These are phyloP conservation scores for Ambrosiella xylebori DNA, from an alignment of 2,329 filamentous ascomycete species.

Conservation along the genomic window DNA sequence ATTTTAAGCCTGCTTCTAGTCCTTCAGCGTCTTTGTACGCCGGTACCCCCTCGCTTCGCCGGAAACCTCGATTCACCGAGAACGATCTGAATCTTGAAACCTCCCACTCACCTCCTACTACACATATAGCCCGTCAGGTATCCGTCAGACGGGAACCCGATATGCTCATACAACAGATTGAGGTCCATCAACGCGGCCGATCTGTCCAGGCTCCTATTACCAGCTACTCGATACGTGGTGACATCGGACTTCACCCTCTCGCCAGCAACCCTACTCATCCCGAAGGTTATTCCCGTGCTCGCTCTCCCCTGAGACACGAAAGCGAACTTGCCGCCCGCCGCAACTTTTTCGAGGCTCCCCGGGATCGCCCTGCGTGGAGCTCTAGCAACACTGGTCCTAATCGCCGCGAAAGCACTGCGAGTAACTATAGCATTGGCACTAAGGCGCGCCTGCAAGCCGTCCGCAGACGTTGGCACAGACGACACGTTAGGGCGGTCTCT, in stretches of 20 bases:
- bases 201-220: neutral
- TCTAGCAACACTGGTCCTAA: neutral
- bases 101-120: neutral
- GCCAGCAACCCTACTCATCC: neutral
- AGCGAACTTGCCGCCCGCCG: slow-evolving; percentile 3
- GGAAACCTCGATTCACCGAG: slow-evolving; percentile 7
- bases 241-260: neutral
- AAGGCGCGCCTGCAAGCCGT: slow-evolving; percentile 5
- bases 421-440: slow-evolving; percentile 4
- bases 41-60: neutral
- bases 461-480: slow-evolving; percentile 2
- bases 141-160: neutral
- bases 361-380: neutral
- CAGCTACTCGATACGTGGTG: neutral
- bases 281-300: neutral
- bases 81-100: neutral
- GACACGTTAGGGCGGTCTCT: slow-evolving; percentile 7
- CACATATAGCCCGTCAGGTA: no score
- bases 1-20: neutral
- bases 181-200: neutral
- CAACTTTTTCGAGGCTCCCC: slow-evolving; percentile 7
- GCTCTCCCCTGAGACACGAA: slow-evolving; percentile 6
- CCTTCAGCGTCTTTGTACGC: neutral
- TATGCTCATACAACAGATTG: slow-evolving; percentile 1
- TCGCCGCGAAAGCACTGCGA: neutral